Base-by-base conservation (phyloP, 2,329 filamentous ascomycete species). In the Neonectria sp. region DNA sequence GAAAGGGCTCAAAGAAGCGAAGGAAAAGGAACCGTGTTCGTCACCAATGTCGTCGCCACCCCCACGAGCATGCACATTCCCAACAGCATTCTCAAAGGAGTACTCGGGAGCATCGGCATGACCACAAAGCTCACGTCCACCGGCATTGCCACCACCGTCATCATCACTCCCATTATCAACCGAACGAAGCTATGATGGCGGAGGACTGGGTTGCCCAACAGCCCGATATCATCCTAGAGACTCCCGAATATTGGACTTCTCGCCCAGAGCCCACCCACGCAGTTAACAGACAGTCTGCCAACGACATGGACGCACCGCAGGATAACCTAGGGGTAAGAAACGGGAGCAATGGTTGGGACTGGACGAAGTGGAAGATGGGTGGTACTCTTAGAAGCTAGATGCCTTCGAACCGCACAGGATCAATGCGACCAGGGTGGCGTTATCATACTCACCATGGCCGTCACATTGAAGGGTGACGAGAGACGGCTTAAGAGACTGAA, bases 261-360 rank as follows among this genome's bases (percentile, higher is more conserved):
- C 9, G 8, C 15, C 62, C 55, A 4, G 46, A 64, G 27, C 48
- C 46, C 7, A 24, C 29, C 15, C 56, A 71, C 8, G 15, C 9
- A 24, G 52, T 46, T 40, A 11, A 48, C 2, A 3, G 43, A 3
- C 49, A 57, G 6, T 45, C 49, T 25, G 57, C 27, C 13, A 75
- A 75, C 37, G 70, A 71, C 8, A 75, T 75, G 73, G 73, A 75
- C 51, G 73, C 73, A 7, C 73, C 73, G n/a, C 73, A 75, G 62
- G 63, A 74, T 24, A 43, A 69, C 17, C 15, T 40, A 6, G 21
- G 31, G 29, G 48, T 17, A 12, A 5, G 12, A 25, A 31, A 24
- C 2, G 17, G 17, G 27, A n/a, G 13, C 12, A 13, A 52, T 53
- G 31, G n/a, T 31, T 24, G 51, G 29, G 29, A 35, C 21, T 45